Percentiles rank a stretch among this genome's conserved stretches.
Evolutionary conservation across 305 asterid genomes (phyloP).

Genomic region (Plantago coronopus): DNA sequence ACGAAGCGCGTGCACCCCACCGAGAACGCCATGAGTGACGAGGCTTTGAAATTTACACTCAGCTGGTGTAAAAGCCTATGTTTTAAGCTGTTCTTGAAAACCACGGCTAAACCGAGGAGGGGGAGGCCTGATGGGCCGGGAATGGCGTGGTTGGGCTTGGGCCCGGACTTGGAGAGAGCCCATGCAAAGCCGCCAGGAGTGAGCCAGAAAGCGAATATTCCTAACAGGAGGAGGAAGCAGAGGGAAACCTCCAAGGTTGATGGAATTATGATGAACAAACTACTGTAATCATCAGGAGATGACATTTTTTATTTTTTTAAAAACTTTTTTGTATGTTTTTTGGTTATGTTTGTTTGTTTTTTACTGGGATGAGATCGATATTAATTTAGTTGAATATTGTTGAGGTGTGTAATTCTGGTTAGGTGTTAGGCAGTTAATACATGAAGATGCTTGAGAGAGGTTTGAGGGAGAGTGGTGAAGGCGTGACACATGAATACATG

Average conservation of each 20-base stretch:
- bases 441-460: too few species aligned
- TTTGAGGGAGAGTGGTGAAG: too few species aligned
- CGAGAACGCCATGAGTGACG: slow-evolving; percentile 63
- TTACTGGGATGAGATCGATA: too few species aligned
- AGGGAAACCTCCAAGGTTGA: slow-evolving; percentile 31
- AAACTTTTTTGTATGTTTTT: too few species aligned
- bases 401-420: too few species aligned
- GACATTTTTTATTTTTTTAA: slow-evolving; percentile 34
- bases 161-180: slow-evolving; percentile 45
- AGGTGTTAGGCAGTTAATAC: too few species aligned
- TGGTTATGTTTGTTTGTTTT: too few species aligned
- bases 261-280: slow-evolving; percentile 30
- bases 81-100: slow-evolving; percentile 48
- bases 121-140: slow-evolving; percentile 83
- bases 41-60: slow-evolving; percentile 31
- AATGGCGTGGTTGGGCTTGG: slow-evolving; percentile 30
- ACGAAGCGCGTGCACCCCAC: slow-evolving; percentile 72
- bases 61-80: slow-evolving; percentile 43
- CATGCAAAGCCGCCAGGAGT: slow-evolving; percentile 86
- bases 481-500: too few species aligned
- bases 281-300: slow-evolving; percentile 18
- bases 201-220: slow-evolving; percentile 52
- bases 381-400: too few species aligned
- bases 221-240: slow-evolving; percentile 33
- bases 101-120: slow-evolving; percentile 41